Percentiles rank a stretch among this genome's conserved stretches.
Conservation (phyloP, 352 stramenopile species). For the Globisporangium cylindrosporum region DNA sequence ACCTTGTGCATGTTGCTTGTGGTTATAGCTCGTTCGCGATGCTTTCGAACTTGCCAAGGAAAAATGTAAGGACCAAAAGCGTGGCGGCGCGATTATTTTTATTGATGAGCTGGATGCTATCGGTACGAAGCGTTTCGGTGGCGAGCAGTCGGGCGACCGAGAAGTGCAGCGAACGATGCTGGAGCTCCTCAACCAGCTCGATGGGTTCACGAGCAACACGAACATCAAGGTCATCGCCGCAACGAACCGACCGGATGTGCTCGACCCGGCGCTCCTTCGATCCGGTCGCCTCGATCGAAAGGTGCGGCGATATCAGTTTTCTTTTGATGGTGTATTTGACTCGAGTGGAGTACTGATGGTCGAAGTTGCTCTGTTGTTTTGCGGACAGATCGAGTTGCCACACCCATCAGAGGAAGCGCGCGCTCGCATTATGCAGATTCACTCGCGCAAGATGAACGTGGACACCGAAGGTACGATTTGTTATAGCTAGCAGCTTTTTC, state of each 20-base stretch:
- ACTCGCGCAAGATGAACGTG: conserved; percentile 97
- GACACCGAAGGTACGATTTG: conserved; percentile 67
- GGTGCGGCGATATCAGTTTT: conserved; percentile 40
- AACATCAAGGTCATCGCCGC: conserved; percentile 99
- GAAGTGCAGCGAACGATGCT: conserved; percentile 99
- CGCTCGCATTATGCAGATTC: conserved; percentile 96
- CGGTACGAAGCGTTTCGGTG: conserved; percentile 97
- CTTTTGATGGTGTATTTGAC: background rate
- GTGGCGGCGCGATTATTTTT: conserved; percentile 97
- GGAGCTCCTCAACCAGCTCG: conserved; percentile 97
- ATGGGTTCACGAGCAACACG: conserved; percentile 97
- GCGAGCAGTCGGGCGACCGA: conserved; percentile 94
- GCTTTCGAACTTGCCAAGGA: conserved; percentile 96
- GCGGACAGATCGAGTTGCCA: conserved; percentile 94
- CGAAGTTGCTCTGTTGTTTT: background rate
- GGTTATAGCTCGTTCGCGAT: conserved; percentile 93
- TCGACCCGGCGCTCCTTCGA: conserved; percentile 96
- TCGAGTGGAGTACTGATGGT: background rate
- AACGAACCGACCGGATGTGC: conserved; percentile 95
- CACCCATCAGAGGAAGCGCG: conserved; percentile 97
- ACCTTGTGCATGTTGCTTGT: background rate
- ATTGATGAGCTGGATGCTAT: conserved; percentile 99
- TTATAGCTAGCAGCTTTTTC: background rate
- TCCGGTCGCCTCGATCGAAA: conserved; percentile 92
- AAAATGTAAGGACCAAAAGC: conserved; percentile 89